Evolutionary conservation across 73 alveolate genomes (phyloP).

Genomic region (Symbiodinium natans): DNA sequence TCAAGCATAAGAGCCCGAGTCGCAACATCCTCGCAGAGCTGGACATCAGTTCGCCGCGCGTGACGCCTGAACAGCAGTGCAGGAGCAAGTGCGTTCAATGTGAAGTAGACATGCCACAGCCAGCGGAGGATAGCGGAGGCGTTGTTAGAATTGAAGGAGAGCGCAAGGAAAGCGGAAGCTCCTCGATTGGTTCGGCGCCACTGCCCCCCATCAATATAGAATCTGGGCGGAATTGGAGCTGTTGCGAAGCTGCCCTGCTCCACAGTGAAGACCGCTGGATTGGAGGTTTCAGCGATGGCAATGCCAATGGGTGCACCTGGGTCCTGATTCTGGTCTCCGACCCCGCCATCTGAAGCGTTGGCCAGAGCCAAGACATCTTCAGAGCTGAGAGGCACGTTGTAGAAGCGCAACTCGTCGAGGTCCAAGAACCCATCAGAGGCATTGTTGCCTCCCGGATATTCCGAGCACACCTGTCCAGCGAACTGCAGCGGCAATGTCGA

Average conservation of each 20-base stretch:
- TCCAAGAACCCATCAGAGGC: constrained; percentile 76
- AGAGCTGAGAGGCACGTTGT: constrained; percentile 72
- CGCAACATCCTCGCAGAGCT: constrained; percentile 35
- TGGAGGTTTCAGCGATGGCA: constrained; percentile 63
- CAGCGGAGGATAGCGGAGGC: no score
- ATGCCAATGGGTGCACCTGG: constrained; percentile 88
- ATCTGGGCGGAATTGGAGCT: constrained; percentile 60
- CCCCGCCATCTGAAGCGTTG: constrained; percentile 55
- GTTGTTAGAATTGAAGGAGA: no score
- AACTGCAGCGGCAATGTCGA: constrained; percentile 47
- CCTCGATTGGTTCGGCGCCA: constrained; percentile 84
- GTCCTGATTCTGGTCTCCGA: constrained; percentile 1
- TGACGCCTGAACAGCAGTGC: constrained; percentile 26
- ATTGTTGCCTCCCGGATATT: neutral
- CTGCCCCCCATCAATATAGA: constrained; percentile 52
- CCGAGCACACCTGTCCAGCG: constrained; percentile 31
- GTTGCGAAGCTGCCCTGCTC: constrained; percentile 80
- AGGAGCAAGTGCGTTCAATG: neutral
- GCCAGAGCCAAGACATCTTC: constrained; percentile 42
- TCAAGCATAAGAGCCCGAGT: neutral
- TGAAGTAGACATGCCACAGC: no score
- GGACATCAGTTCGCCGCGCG: constrained; percentile 68
- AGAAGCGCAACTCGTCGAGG: constrained; percentile 65
- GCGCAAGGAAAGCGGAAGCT: no score
- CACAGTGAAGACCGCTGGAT: constrained; percentile 67